A percentile compares a stretch with the other conserved stretches of the same genome.
phyloP scores from a whole-genome alignment of 176 grass and related monocot species.

The Aegilops umbellulata region DNA sequence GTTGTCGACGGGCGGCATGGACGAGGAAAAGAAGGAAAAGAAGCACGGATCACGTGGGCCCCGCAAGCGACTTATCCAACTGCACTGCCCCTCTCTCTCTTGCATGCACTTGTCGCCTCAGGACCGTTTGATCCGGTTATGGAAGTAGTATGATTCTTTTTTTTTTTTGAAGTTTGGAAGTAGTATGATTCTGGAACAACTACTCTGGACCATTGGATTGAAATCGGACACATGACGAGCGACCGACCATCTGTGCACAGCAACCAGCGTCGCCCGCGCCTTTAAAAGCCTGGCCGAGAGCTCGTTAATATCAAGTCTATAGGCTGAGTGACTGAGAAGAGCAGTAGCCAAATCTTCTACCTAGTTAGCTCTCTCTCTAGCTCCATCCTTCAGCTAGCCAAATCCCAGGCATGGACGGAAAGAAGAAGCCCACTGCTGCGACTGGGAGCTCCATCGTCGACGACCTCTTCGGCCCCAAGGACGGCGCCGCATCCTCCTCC shows the following conservation, averaged over 20 bases:
- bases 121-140: no score
- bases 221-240: background rate
- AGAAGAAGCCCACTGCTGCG: background rate
- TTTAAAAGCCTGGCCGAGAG: background rate
- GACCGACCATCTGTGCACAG: background rate
- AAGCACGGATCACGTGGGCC: background rate
- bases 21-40: background rate
- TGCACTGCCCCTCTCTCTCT: background rate
- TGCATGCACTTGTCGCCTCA: background rate
- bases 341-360: background rate
- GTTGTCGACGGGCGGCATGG: background rate
- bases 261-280: background rate
- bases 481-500: background rate
- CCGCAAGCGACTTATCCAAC: background rate
- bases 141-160: no score
- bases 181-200: background rate
- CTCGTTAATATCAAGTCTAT: background rate
- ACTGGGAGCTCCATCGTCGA: constrained; percentile 17
- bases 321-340: background rate
- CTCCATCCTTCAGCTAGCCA: background rate
- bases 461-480: constrained; percentile 33
- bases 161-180: no score
- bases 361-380: background rate
- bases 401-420: background rate
- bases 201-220: background rate